Conservation (phyloP, 768 basidiomycete genomes). For the Naganishia kalamii region DNA sequence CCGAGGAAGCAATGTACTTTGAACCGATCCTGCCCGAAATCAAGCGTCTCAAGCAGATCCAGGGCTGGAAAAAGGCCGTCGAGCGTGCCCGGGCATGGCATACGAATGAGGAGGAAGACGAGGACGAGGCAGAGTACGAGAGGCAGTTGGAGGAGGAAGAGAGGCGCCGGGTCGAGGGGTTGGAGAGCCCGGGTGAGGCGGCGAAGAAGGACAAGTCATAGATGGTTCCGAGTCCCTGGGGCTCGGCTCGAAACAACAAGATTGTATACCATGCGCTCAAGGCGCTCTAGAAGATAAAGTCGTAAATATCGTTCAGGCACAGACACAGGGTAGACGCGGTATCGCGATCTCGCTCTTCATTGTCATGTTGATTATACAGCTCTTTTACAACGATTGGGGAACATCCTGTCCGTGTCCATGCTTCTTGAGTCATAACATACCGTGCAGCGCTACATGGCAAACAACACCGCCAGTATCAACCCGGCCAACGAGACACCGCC, state of each 20-base stretch:
- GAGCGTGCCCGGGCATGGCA: slow-evolving; percentile 79
- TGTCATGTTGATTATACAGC: no score
- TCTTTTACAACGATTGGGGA: not conserved
- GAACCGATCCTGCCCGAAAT: slow-evolving; percentile 54
- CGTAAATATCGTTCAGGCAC: no score
- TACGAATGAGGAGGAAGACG: slow-evolving; percentile 49
- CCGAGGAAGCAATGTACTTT: slow-evolving; percentile 69
- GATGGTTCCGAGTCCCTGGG: not conserved
- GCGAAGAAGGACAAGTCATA: not conserved
- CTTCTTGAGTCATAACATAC: no score
- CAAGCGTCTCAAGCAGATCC: slow-evolving; percentile 62
- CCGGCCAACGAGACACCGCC: not conserved
- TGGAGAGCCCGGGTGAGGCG: not conserved
- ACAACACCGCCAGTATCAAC: not conserved
- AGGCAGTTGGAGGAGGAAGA: slow-evolving; percentile 23
- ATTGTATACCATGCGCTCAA: not conserved
- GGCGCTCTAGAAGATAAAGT: not conserved
- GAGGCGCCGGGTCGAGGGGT: not conserved
- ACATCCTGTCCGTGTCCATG: no score
- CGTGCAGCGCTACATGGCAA: not conserved
- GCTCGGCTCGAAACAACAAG: not conserved
- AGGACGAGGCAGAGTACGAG: slow-evolving; percentile 38
- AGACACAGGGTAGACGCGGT: no score
- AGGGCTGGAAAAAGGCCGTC: slow-evolving; percentile 82
- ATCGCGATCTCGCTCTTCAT: no score